Evolutionary conservation across 176 grass and related monocot species (phyloP), one percentile per base, ranked within the genome.

Genomic region (Cenchrus americanus): DNA sequence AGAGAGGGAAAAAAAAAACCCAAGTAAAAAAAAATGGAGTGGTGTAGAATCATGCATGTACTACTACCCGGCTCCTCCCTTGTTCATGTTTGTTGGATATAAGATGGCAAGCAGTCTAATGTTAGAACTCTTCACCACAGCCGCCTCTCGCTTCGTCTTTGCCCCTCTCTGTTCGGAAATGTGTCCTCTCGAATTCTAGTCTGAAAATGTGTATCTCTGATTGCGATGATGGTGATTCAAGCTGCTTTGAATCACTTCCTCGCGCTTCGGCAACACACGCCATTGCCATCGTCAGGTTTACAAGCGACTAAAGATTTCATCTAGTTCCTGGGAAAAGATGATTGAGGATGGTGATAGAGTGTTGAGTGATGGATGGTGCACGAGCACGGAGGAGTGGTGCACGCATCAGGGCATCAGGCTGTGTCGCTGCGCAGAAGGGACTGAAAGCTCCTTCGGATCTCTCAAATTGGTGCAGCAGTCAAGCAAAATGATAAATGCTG

Each of bases 21-120:
- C 18, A 43, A 46, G 15, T 43, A 60, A 87, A 68, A 87, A 75
- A 18, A 79, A 58, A 6, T 6, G 66, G 69, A 67, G 61, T 76
- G 22, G 14, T 37, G 61, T 47, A 47, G 53, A 61, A 81, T 75
- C 44, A 6, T 61, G 62, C n/a, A n/a, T n/a, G n/a, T n/a, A n/a
- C n/a, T 86, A 60, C 64, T 71, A 24, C 70, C 43, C 34, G 34
- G 12, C 50, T 58, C 10, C 24, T 70, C 42, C 10, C 55, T 40
- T 86, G 83, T 78, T 81, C 40, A 54, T 86, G 87, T 71, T 71
- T 72, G 87, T 65, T 89, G 71, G 23, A 71, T 79, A 46, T 87
- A 83, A 84, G 40, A 78, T 78, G 79, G 88, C 67, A 73, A 78
- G 68, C 78, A 86, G 78, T 84, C 69, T 62, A 23, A 76, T 80